Conservation (phyloP, 805 yeast species). For the Spathaspora boniae region DNA sequence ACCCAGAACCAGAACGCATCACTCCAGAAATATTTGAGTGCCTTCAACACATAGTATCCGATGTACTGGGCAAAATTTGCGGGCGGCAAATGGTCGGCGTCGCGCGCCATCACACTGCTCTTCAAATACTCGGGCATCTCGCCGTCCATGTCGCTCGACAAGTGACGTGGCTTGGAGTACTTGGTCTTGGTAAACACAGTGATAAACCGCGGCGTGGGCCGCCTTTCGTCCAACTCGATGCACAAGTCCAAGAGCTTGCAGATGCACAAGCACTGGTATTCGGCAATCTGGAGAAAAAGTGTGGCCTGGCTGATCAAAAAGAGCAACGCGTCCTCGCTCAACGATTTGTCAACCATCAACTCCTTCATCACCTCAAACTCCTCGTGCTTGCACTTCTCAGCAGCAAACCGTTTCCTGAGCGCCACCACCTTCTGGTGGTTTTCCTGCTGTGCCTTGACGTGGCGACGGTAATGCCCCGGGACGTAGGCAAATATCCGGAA, state of each 20-base stretch:
- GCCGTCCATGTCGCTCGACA: conserved; percentile 4
- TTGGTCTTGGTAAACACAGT: conserved; percentile 14
- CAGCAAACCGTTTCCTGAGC: conserved; percentile 10
- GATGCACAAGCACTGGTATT: conserved; percentile 14
- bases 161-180: conserved; percentile 8
- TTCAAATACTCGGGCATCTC: conserved; percentile 8
- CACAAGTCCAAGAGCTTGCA: conserved; percentile 17
- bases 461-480: conserved; percentile 11
- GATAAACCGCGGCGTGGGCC: conserved; percentile 19
- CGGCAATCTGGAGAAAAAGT: conserved; percentile 17
- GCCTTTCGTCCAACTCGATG: conserved; percentile 17
- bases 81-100: conserved; percentile 29
- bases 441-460: conserved; percentile 14
- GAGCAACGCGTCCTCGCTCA: conserved; percentile 23
- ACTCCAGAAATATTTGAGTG: conserved; percentile 17
- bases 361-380: conserved; percentile 10
- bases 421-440: conserved; percentile 12
- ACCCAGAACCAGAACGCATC: conserved; percentile 29
- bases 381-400: conserved; percentile 9
- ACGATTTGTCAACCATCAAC: conserved; percentile 9
- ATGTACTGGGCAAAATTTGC: conserved; percentile 17
- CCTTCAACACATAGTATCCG: conserved; percentile 16
- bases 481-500: conserved; percentile 19
- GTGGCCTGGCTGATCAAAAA: conserved; percentile 23
- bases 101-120: conserved; percentile 15